phyloP scores from a whole-genome alignment of 192 early-diverging fungal genomes.

The Funneliformis mosseae region DNA sequence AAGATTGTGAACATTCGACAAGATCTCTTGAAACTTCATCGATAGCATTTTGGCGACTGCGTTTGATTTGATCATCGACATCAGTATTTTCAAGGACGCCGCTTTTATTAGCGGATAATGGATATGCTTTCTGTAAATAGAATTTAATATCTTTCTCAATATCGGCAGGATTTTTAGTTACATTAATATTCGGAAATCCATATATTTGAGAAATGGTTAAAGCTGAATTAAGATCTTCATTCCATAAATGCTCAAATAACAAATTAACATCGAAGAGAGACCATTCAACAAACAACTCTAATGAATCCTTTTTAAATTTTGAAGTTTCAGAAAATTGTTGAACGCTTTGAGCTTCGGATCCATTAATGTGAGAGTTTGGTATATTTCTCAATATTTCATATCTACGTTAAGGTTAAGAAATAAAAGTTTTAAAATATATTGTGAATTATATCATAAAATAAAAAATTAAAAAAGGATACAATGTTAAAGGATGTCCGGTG shows the following conservation, averaged over 20 bases:
- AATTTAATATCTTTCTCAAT: background rate
- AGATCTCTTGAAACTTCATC: slow-evolving; percentile 7
- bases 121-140: background rate
- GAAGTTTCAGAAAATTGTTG: background rate
- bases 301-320: background rate
- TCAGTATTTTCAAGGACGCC: background rate
- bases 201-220: background rate
- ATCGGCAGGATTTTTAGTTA: background rate
- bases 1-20: background rate
- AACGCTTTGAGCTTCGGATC: too few relatives aligned
- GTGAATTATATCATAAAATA: background rate
- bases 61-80: background rate
- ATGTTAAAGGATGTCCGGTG: background rate
- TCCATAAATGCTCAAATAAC: slow-evolving; percentile 1
- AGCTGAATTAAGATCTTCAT: background rate
- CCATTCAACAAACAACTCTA: background rate
- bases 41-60: slow-evolving; percentile 3
- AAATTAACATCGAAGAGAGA: background rate
- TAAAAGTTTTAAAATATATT: background rate
- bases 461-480: background rate
- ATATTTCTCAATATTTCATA: slow-evolving; percentile 22
- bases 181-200: background rate
- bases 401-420: background rate
- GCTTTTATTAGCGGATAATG: background rate
- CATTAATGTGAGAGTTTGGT: background rate